Percentiles rank a stretch among this genome's conserved stretches.
These are phyloP conservation scores for Apocynum venetum DNA, from an alignment of 257 asterid species.

Conservation along the genomic window DNA sequence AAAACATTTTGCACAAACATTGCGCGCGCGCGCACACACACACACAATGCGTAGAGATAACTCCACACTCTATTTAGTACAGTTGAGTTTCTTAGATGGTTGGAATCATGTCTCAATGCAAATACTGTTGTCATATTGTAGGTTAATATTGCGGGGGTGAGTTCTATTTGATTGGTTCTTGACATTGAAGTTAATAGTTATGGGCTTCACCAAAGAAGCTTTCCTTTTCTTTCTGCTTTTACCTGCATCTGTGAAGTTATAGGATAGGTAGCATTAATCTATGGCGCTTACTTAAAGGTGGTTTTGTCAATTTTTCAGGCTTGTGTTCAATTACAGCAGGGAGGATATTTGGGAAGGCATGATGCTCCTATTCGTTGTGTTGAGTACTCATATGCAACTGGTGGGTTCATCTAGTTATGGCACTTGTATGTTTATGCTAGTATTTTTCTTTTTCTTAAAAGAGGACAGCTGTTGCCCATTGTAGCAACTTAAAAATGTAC, in stretches of 20 bases:
- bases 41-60: neutral
- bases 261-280: neutral
- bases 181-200: neutral
- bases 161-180: neutral
- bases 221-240: neutral
- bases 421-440: neutral
- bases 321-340: slow-evolving; percentile 58
- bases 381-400: slow-evolving; percentile 79
- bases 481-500: neutral
- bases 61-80: neutral
- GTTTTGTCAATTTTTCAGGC: slow-evolving; percentile 37
- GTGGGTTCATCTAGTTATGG: slow-evolving; percentile 30
- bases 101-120: neutral
- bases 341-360: slow-evolving; percentile 74
- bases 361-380: slow-evolving; percentile 81
- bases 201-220: neutral
- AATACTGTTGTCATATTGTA: neutral
- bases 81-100: neutral
- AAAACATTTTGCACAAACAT: neutral
- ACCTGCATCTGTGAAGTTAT: neutral
- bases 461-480: neutral
- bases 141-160: neutral
- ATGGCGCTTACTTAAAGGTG: slow-evolving; percentile 2
- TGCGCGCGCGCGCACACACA: neutral
- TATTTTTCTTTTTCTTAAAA: neutral